A percentile compares a stretch with the other conserved stretches of the same genome.
Evolutionary conservation across 352 stramenopile genomes (phyloP).

Genomic region (Phytopythium litorale): DNA sequence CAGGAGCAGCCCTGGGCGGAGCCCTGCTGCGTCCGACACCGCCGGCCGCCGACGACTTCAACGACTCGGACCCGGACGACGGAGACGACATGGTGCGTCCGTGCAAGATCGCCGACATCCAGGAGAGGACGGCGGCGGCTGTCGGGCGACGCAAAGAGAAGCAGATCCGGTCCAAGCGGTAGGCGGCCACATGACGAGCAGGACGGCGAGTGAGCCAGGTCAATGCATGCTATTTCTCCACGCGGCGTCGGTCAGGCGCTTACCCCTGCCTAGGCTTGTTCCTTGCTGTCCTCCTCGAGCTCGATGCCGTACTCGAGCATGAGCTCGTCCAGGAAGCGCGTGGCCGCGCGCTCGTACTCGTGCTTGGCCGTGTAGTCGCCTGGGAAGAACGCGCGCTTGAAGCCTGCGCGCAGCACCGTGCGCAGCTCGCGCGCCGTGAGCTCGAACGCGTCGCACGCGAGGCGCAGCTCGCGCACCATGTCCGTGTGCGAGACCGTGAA

Average conservation of each 20-base stretch:
- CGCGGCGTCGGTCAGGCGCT: background rate
- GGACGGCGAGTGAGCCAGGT: background rate
- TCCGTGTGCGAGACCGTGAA: conserved; percentile 84
- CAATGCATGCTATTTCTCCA: background rate
- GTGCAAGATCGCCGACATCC: conserved; percentile 76
- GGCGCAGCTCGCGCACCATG: conserved; percentile 77
- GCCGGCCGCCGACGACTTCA: conserved; percentile 65
- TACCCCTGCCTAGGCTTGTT: background rate
- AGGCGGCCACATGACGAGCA: background rate
- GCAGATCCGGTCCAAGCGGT: conserved; percentile 44
- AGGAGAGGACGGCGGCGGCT: conserved; percentile 66
- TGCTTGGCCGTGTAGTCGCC: conserved; percentile 74
- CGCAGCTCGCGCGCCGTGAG: conserved; percentile 68
- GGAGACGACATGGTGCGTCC: conserved; percentile 55
- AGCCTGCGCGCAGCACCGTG: conserved; percentile 77
- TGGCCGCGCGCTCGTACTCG: conserved; percentile 29
- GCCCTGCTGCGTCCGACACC: conserved; percentile 45
- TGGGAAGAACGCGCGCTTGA: conserved; percentile 85
- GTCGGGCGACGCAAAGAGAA: conserved; percentile 72
- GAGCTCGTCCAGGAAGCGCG: conserved; percentile 2
- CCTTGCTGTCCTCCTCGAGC: background rate
- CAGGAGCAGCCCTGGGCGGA: conserved; percentile 7
- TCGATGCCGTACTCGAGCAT: conserved; percentile 3
- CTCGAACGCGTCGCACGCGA: conserved; percentile 78
- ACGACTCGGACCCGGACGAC: conserved; percentile 72